Evolutionary conservation across 768 basidiomycete genomes (phyloP), one percentile per base, ranked within the genome.

Genomic region (Leccinum longicurvipes): DNA sequence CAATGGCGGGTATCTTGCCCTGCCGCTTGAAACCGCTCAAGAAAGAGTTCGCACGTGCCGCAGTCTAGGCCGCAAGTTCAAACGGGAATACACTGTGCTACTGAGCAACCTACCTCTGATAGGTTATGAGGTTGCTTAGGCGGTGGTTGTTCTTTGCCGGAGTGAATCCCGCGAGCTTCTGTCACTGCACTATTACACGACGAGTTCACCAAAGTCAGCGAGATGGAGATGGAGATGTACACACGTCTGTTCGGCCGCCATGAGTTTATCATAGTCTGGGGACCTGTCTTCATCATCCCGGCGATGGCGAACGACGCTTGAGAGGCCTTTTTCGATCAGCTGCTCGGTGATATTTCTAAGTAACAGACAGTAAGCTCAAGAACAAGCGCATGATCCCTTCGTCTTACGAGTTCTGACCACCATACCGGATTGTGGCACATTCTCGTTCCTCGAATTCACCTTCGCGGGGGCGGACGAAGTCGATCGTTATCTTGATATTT

Each of bases 251-350:
- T 99, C 96, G 8, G 94, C 97, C 27, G 87, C 85, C 81, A 98
- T 93, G 44, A 98, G 77, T 74, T 93, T 94, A 75, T 99, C 97
- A 61, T 93, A 93, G 67, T 98, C 96, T 6, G 88, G 81, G n/a
- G 95, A 95, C 47, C 95, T 83, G 63, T 95, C 91, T 71, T 98
- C 96, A 66, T 98, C 96, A 62, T 96, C 95, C 21, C 92, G 85
- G 66, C 86, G 89, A 73, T 99, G 96, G 46, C 96, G 86, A 25
- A 98, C 85, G 10, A 90, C 88, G 54, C 85, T 89, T 4, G 93
- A 92, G 28, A 96, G 75, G 47, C 97, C 96, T 65, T 93, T 93
- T 67, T 98, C 97, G 50, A 98, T 85, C 31, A 99, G 74, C 67
- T 93, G 90, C 66, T 96, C 94, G 0, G 95, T 90, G 50, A 98